Percentiles rank a stretch among this genome's conserved stretches.
These are phyloP conservation scores for Boletus tomentosulus DNA, from an alignment of 768 basidiomycete species.

Conservation along the genomic window DNA sequence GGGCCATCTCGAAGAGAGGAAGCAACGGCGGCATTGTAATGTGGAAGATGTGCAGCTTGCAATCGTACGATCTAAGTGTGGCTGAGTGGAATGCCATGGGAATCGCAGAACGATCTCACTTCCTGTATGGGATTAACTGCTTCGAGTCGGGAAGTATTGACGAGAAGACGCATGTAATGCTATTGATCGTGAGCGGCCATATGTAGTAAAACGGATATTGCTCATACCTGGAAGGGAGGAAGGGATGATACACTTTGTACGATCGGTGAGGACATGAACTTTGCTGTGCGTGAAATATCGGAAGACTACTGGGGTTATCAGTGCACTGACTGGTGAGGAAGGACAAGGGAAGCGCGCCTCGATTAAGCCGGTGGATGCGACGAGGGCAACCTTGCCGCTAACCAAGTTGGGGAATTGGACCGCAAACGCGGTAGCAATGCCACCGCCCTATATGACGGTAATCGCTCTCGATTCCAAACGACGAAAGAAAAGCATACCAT, in stretches of 20 bases:
- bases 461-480: conserved; percentile 7
- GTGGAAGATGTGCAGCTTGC: conserved; percentile 71
- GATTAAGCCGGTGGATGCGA: conserved; percentile 68
- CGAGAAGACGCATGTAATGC: conserved; percentile 52
- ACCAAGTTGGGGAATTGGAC: conserved; percentile 71
- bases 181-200: conserved; percentile 14
- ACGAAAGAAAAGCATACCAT: conserved; percentile 46
- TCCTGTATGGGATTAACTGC: conserved; percentile 39
- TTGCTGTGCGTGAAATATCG: conserved; percentile 70
- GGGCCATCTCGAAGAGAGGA: conserved; percentile 73
- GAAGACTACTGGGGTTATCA: conserved; percentile 37
- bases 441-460: conserved; percentile 57
- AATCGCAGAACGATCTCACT: conserved; percentile 22
- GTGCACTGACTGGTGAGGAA: background rate
- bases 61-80: conserved; percentile 58
- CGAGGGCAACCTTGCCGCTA: conserved; percentile 57
- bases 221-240: conserved; percentile 53
- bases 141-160: conserved; percentile 28
- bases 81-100: background rate
- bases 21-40: conserved; percentile 73
- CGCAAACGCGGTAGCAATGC: conserved; percentile 65
- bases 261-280: conserved; percentile 74
- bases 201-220: background rate
- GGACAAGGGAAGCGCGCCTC: conserved; percentile 40
- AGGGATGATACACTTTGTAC: conserved; percentile 66